Percentiles rank a stretch among this genome's conserved stretches.
phyloP scores from a whole-genome alignment of 352 stramenopile species.

The Pythium brachiatum region DNA sequence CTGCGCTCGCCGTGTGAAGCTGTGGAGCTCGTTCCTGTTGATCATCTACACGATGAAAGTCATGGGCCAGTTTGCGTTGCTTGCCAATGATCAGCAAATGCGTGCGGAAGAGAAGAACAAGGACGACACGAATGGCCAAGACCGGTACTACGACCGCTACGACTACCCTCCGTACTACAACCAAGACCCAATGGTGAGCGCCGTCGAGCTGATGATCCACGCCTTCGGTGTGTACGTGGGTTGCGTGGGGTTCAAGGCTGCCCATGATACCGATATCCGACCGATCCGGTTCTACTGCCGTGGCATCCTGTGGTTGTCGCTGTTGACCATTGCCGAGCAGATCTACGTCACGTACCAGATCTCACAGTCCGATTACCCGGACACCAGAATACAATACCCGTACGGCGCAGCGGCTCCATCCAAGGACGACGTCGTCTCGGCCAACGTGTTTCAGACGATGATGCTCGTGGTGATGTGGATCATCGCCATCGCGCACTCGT shows the following conservation, averaged over 20 bases:
- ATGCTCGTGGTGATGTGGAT: conserved; percentile 85
- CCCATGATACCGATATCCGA: conserved; percentile 83
- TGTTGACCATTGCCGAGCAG: conserved; percentile 74
- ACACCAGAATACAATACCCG: conserved; percentile 64
- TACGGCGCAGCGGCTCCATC: conserved; percentile 73
- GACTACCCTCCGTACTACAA: conserved; percentile 83
- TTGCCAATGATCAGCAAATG: conserved; percentile 79
- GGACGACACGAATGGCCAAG: conserved; percentile 28
- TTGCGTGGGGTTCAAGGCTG: conserved; percentile 84
- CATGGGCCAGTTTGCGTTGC: conserved; percentile 80
- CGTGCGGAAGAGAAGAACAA: conserved; percentile 33
- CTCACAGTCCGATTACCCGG: conserved; percentile 67
- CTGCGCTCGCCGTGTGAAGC: conserved; percentile 78
- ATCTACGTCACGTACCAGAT: conserved; percentile 85
- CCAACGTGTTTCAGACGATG: conserved; percentile 82
- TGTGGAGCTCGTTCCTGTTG: conserved; percentile 85
- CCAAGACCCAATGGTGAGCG: conserved; percentile 64
- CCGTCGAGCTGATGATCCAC: conserved; percentile 71
- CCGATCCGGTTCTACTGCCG: conserved; percentile 83
- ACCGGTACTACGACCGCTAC: conserved; percentile 54
- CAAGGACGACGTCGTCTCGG: conserved; percentile 83
- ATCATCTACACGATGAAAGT: conserved; percentile 91
- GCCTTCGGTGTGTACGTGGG: conserved; percentile 84
- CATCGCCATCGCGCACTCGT: conserved; percentile 76
- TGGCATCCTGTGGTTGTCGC: conserved; percentile 73